Conservation (phyloP, 78 protist species). For the slime mould (Dictyostelium discoideum) region DNA sequence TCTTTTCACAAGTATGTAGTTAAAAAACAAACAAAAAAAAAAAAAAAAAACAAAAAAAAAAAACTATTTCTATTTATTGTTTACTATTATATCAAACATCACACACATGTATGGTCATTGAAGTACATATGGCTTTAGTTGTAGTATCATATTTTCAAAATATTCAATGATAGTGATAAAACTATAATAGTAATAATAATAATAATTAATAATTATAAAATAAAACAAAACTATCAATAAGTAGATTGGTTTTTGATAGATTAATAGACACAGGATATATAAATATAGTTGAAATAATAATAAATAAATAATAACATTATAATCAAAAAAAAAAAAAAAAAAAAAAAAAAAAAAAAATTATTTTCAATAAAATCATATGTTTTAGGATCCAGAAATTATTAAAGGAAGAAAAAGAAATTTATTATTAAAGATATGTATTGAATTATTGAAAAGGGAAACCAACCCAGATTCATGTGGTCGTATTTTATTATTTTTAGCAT, state of each 20-base stretch:
- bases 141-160: not conserved
- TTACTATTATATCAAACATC: too few relatives aligned
- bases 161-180: not conserved
- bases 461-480: constrained; percentile 77
- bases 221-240: too few relatives aligned
- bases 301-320: not conserved
- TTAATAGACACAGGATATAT: not conserved
- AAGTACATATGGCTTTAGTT: not conserved
- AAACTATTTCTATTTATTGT: not conserved
- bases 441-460: constrained; percentile 41
- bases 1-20: constrained; percentile 43
- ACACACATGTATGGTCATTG: not conserved
- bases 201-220: not conserved
- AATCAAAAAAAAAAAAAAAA: not conserved
- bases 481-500: constrained; percentile 55
- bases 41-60: not conserved
- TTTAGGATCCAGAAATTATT: constrained; percentile 11
- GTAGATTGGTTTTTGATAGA: not conserved
- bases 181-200: not conserved
- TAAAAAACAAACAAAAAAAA: not conserved
- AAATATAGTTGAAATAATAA: too few relatives aligned
- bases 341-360: too few relatives aligned
- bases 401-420: constrained; percentile 45
- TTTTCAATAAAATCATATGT: not conserved
- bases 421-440: constrained; percentile 52